Evolutionary conservation across 495 filamentous ascomycete species (phyloP), one percentile per base, ranked within the genome.

Genomic region (Terfezia boudieri): DNA sequence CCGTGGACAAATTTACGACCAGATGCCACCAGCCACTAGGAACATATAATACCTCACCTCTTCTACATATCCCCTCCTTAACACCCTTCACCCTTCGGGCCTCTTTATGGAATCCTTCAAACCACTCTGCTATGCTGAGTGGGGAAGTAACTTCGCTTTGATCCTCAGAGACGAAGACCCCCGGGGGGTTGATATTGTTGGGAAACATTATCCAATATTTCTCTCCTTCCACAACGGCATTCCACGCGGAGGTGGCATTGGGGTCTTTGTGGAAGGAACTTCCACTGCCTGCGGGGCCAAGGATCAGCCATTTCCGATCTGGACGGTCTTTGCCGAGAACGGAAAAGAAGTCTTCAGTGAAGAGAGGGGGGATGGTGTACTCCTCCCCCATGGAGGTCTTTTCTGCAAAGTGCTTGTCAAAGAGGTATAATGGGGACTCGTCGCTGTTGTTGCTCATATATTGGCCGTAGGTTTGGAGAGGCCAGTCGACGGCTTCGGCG

Each of bases 141-240:
- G 90, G 90, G 35, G 81, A 84, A 0, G 90, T 98, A 16, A 98
- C 87, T 67, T 98, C 90, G 62, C 86, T 89, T 61, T 85, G 81
- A 64, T 98, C 90, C 38, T 81, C 74, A 8, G 87, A 93, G 10
- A 94, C 86, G 61, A 83, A 92, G 17, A 98, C 86, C 20, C 90
- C 90, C 5, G 90, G 90, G 9, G 83, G 83, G 9, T 79, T 76
- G 61, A 78, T 23, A 73, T 76, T 35, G 75, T 80, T 70, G 50
- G 90, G 78, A 72, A 95, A 89, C 82, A 86, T 93, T 58, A 98
- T 92, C 90, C 90, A 98, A 71, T 96, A 98, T 66, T 98, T 98
- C 17, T 82, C 79, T 14, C 90, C 90, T 53, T 81, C 74, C 36
- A 98, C 66, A 14, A 96, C 88, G 0, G 90, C 89, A 65, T 98